A percentile compares a stretch with the other conserved stretches of the same genome.
phyloP scores from a whole-genome alignment of 306 rosid genomes.

The Cercis canadensis region DNA sequence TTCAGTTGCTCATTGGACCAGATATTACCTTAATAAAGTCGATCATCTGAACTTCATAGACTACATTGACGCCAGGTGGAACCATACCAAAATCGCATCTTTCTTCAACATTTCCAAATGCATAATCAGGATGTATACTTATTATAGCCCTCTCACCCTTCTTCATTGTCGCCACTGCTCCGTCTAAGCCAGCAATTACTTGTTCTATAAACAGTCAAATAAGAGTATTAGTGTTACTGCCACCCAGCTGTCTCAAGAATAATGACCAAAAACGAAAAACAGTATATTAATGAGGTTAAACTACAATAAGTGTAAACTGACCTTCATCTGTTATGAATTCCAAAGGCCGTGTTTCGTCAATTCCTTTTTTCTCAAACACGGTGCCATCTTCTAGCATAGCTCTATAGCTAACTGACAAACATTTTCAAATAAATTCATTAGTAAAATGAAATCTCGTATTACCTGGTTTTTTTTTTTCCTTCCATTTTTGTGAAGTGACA shows the following conservation, averaged over 20 bases:
- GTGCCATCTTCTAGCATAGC: slow-evolving; percentile 72
- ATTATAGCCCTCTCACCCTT: slow-evolving; percentile 68
- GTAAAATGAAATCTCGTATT: slow-evolving; percentile 2
- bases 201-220: slow-evolving; percentile 53
- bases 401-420: slow-evolving; percentile 55
- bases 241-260: slow-evolving; percentile 23
- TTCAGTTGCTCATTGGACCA: not conserved
- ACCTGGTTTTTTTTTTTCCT: not conserved
- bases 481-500: not conserved
- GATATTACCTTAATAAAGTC: slow-evolving; percentile 58
- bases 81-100: slow-evolving; percentile 53
- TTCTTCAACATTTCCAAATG: slow-evolving; percentile 65
- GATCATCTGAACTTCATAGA: slow-evolving; percentile 65
- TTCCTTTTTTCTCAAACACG: slow-evolving; percentile 70
- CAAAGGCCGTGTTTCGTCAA: slow-evolving; percentile 56
- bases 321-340: slow-evolving; percentile 75
- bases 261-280: not conserved
- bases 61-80: slow-evolving; percentile 55
- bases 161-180: slow-evolving; percentile 71
- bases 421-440: slow-evolving; percentile 28
- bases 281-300: slow-evolving; percentile 1
- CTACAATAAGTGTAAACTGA: slow-evolving; percentile 32
- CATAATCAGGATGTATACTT: slow-evolving; percentile 70
- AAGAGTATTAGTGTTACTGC: slow-evolving; percentile 23
- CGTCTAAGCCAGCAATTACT: slow-evolving; percentile 71